Base-by-base conservation (phyloP, 2,329 filamentous ascomycete species). In the Cytospora leucostoma region DNA sequence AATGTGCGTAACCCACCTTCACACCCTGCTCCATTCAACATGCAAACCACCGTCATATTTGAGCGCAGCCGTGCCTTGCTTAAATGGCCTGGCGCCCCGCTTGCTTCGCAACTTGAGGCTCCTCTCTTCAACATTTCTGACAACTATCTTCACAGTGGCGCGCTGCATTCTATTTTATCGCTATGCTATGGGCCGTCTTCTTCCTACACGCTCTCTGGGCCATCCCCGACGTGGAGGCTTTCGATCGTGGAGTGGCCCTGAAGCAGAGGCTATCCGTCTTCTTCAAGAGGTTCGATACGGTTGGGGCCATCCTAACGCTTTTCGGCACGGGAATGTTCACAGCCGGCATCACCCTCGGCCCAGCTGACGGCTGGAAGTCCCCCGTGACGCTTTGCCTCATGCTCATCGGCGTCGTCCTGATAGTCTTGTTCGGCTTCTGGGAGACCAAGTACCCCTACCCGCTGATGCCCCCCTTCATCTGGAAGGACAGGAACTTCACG, bases 271-370 rank as follows among this genome's bases (percentile, higher is more conserved):
- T 76, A 5, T 67, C 59, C 33, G 65, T 12, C 3, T 82, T 82
- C 0, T 47, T 88, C 49, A 84, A 81, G 70, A 79, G 76, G 47
- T 84, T 90, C 68, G 88, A 90, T 73, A 72, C 85, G 7, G 73
- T 88, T 0, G 88, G 88, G 0, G 87, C 85, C 0, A 69, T 81
- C 1, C 73, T 89, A 65, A 86, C 87, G 4, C 80, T 90, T 38
- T 78, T 83, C n/a, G 87, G 88, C 0, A 86, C 88, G 63, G 87
- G 85, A 4, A 80, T 87, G 78, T 84, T 89, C 70, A 87, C 85
- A 15, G 84, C 84, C 27, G 83, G 83, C 1, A 75, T 89, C 63
- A 87, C 80, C 74, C 69, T 79, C 13, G 84, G 85, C 44, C 86
- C 87, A 1, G 76, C 82, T 1, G 72, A 87, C 57, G 87, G 88